Base-by-base conservation (phyloP, 768 basidiomycete species). In the Baorangia bicolor region DNA sequence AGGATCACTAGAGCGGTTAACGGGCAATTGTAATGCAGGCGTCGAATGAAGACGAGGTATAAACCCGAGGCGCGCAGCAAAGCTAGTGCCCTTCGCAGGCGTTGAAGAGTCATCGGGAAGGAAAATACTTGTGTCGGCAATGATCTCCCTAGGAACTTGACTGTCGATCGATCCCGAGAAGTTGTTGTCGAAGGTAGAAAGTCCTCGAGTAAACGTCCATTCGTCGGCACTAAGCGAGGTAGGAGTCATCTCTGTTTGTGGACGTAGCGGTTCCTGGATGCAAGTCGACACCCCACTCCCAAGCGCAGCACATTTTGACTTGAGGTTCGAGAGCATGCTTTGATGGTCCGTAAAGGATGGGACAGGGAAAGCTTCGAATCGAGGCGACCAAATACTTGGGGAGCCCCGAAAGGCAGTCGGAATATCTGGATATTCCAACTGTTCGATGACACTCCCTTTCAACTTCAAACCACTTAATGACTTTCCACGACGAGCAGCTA, bases 391-490 rank as follows among this genome's bases (percentile, higher is more conserved):
- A 21, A 64, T 51, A 8, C 68, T 60, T 0, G 74, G 66, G 4
- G 76, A 74, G 14, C 76, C 74, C 14, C 71, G 67, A 64, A 78
- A 79, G 8, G 77, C 73, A 16, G 73, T 75, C 7, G 77, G 78
- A 14, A 79, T 74, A 49, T 72, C 72, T 21, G 78, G 77, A 52
- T 78, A 79, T 8, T 68, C 57, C 57, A 61, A 16, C 16, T 56
- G 55, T 44, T 64, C 55, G 41, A 62, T 59, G 35, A 53, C 61
- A 38, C 33, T 40, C 18, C 42, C 56, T 43, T 52, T 72, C 53
- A 59, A 53, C 51, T 51, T 70, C 37, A 77, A 57, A 20, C 60
- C 45, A 21, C 68, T 73, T 4, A 71, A 55, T 34, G 69, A 65
- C 63, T 69, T 68, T 40, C 77, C 77, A 33, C 77, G 72, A 16